These are phyloP conservation scores for Penicillium simplicissimum DNA, from an alignment of 495 filamentous ascomycete genomes.

Conservation along the genomic window DNA sequence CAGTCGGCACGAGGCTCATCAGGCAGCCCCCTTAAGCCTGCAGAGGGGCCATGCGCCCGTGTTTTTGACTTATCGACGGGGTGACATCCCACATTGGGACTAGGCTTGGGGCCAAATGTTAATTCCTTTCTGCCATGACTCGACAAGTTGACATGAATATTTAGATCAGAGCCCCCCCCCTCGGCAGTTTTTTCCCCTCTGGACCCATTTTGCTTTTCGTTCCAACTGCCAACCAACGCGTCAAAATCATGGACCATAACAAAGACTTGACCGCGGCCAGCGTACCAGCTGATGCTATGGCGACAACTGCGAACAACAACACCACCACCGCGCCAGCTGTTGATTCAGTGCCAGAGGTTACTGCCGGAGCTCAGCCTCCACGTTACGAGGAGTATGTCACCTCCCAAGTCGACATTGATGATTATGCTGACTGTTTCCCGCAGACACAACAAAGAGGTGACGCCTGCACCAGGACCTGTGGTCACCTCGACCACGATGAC, in stretches of 20 bases:
- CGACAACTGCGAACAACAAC: not conserved
- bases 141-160: not conserved
- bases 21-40: not conserved
- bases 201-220: not conserved
- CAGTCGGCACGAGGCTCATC: not conserved
- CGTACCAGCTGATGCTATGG: not conserved
- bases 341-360: not conserved
- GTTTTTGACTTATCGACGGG: conserved; percentile 1
- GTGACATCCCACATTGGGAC: not conserved
- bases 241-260: conserved; percentile 4
- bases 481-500: not conserved
- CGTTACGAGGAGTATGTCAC: conserved; percentile 1
- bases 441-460: conserved; percentile 4
- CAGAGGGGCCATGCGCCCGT: not conserved
- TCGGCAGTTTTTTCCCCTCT: not conserved
- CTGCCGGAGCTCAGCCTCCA: not conserved
- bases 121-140: not conserved
- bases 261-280: not conserved
- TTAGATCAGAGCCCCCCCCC: not conserved
- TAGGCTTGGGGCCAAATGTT: not conserved
- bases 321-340: not conserved
- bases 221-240: not conserved
- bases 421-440: not conserved
- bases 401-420: not conserved
- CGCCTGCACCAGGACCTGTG: conserved; percentile 4